Percentiles rank a stretch among this genome's conserved stretches.
phyloP scores from a whole-genome alignment of 805 yeast species.

The Candida sonorensis region DNA sequence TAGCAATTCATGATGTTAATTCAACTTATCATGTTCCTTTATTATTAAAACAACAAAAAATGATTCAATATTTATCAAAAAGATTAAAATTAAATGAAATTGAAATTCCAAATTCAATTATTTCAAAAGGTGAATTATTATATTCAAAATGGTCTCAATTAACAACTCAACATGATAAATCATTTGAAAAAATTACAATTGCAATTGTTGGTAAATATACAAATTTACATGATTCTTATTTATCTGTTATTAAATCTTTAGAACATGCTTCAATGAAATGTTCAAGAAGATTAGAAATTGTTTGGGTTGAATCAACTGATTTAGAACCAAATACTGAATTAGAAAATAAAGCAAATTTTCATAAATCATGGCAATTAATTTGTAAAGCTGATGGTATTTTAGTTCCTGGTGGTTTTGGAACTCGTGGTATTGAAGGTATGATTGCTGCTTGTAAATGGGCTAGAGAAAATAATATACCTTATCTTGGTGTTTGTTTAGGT shows the following conservation, averaged over 20 bases:
- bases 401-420: conserved; percentile 98
- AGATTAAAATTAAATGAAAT: conserved; percentile 58
- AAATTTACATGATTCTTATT: conserved; percentile 87
- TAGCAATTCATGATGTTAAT: conserved; percentile 94
- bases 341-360: conserved; percentile 67
- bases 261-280: conserved; percentile 95
- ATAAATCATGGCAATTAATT: conserved; percentile 91
- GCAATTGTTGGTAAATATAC: conserved; percentile 98
- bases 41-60: conserved; percentile 77
- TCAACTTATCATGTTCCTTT: conserved; percentile 97
- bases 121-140: conserved; percentile 58
- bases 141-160: conserved; percentile 73
- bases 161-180: conserved; percentile 74
- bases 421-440: conserved; percentile 98
- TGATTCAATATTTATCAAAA: conserved; percentile 63
- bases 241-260: conserved; percentile 89
- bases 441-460: conserved; percentile 95
- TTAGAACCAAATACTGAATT: conserved; percentile 69
- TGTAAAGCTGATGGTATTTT: conserved; percentile 94
- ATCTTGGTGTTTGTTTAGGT: conserved; percentile 95
- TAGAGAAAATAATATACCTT: conserved; percentile 91
- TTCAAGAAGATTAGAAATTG: conserved; percentile 73
- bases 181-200: conserved; percentile 82
- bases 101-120: conserved; percentile 41
- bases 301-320: conserved; percentile 94